Conservation (phyloP, 805 yeast species). For the Candida suzukii region DNA sequence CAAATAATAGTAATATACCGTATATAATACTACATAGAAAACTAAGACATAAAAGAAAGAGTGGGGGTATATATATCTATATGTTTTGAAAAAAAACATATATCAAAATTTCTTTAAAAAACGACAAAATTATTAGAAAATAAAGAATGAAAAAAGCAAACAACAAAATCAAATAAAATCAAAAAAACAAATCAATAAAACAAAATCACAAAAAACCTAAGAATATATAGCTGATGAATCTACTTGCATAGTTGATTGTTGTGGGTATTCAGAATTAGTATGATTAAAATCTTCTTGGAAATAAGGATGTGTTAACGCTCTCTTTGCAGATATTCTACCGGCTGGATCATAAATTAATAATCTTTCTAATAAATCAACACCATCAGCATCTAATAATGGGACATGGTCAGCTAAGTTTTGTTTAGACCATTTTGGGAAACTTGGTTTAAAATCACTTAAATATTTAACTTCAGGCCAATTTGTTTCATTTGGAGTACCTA, state of each 20-base stretch:
- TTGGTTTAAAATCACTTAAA: slow-evolving; percentile 87
- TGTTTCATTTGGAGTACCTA: slow-evolving; percentile 93
- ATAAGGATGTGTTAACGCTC: slow-evolving; percentile 87
- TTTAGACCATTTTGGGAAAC: slow-evolving; percentile 86
- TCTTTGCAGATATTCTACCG: slow-evolving; percentile 85
- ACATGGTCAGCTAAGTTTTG: slow-evolving; percentile 65
- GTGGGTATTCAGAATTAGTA: slow-evolving; percentile 23
- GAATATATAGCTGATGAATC: slow-evolving; percentile 27
- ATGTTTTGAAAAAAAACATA: no score
- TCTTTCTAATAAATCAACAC: slow-evolving; percentile 73
- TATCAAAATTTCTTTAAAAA: no score
- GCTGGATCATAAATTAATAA: slow-evolving; percentile 90
- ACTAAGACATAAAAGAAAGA: no score
- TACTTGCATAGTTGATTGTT: slow-evolving; percentile 28
- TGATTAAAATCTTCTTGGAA: slow-evolving; percentile 46
- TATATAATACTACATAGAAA: no score
- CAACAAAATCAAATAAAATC: neutral
- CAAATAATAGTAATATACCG: no score
- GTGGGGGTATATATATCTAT: no score
- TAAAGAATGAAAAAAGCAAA: neutral
- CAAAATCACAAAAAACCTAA: slow-evolving; percentile 3
- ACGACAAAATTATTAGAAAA: no score
- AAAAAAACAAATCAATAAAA: neutral
- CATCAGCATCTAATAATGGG: slow-evolving; percentile 75
- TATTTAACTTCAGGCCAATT: slow-evolving; percentile 91